Evolutionary conservation across 2,329 filamentous ascomycete genomes (phyloP), one percentile per base, ranked within the genome.

Genomic region (Colletotrichum acutatum): DNA sequence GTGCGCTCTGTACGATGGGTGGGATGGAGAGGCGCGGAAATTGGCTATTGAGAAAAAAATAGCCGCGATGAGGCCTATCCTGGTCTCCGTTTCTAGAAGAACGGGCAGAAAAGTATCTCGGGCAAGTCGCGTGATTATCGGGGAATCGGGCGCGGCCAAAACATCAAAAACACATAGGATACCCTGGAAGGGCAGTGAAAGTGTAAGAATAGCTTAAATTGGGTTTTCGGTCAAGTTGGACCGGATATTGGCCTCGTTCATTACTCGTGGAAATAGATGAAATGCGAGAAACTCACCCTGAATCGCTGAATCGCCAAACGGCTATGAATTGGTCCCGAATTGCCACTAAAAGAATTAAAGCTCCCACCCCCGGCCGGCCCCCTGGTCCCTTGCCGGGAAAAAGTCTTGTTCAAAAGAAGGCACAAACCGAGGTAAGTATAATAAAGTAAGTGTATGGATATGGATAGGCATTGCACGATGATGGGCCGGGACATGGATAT

Each of bases 31-130:
- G 46, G 19, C 19, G 56, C 16, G 11, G 22, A 26, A 14, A 26
- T 30, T 22, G 34, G 28, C 7, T 28, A 42, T 42, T 32, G 30
- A 14, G 34, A 52, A 30, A 19, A 19, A 32, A 54, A 24, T 28
- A 71, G 52, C 24, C 54, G 58, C 63, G 71, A 54, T 30, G 34
- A 28, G 37, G 37, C 58, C 22, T 49, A 65, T 71, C 57, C 61
- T 61, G 32, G 53, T 42, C 32, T 24, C 30, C 12, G 46, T 19
- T 22, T 28, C 14, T 34, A 16, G 24, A 61, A 32, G 16, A 5
- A 34, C 42, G 46, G n/a, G n/a, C 14, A 63, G 24, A 46, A 30
- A 34, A 57, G n/a, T 26, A 42, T n/a, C n/a, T 52, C 16, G 12
- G n/a, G 5, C n/a, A 22, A 26, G 28, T 63, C 54, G 49, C 24